Evolutionary conservation across 371 early-diverging fungal species (phyloP).

Genomic region (Amoeboaphelidium protococcarum): DNA sequence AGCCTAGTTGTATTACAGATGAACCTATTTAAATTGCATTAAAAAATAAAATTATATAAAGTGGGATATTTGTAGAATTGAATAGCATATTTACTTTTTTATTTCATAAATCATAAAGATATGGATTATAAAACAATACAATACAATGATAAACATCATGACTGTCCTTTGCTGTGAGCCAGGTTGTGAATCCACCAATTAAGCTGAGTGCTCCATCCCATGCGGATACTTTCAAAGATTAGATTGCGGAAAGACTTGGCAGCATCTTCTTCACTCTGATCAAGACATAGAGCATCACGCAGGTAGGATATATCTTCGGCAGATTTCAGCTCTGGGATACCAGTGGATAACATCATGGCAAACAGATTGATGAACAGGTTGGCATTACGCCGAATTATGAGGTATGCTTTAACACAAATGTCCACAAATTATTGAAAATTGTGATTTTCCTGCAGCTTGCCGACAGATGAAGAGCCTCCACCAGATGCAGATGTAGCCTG

Average conservation of each 20-base stretch:
- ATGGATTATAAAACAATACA: too few relatives aligned
- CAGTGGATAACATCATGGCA: conserved; percentile 4
- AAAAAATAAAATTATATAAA: too few relatives aligned
- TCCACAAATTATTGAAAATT: conserved; percentile 5
- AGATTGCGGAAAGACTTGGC: conserved; percentile 2
- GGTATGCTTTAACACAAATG: conserved; percentile 4
- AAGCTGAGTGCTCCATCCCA: conserved; percentile 8
- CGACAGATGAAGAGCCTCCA: too few relatives aligned
- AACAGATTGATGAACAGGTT: conserved; percentile 6
- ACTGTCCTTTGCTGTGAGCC: conserved; percentile 1
- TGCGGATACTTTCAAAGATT: conserved; percentile 5
- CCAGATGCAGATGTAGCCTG: too few relatives aligned
- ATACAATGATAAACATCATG: too few relatives aligned
- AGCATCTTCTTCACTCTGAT: conserved; percentile 4
- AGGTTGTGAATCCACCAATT: conserved; percentile 5
- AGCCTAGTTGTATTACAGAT: too few relatives aligned
- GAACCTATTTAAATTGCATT: too few relatives aligned
- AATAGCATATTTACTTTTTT: too few relatives aligned
- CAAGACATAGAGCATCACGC: conserved; percentile 5
- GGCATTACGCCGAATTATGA: conserved; percentile 5
- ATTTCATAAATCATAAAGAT: too few relatives aligned
- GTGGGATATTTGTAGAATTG: too few relatives aligned
- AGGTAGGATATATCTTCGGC: conserved; percentile 4
- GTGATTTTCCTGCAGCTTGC: conserved; percentile 1
- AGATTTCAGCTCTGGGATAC: conserved; percentile 5